phyloP scores from a whole-genome alignment of 2,329 filamentous ascomycete species.

The Monilinia aucupariae region DNA sequence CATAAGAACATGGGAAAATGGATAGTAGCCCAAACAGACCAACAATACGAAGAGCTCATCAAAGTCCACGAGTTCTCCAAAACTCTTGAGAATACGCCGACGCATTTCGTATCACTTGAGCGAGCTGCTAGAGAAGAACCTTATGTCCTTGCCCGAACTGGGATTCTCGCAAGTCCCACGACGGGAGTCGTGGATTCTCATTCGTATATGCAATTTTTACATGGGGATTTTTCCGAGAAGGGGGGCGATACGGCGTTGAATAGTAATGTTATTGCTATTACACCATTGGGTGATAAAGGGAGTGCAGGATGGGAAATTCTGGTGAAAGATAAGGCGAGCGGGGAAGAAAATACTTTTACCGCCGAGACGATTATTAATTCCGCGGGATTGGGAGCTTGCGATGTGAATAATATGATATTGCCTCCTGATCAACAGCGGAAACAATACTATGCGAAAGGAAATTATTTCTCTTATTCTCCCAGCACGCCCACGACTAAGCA shows the following conservation, averaged over 20 bases:
- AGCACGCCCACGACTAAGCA: slow-evolving; percentile 60
- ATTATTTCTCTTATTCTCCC: slow-evolving; percentile 80
- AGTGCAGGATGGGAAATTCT: slow-evolving; percentile 64
- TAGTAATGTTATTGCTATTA: slow-evolving; percentile 57
- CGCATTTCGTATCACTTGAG: slow-evolving; percentile 57
- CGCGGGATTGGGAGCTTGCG: slow-evolving; percentile 73
- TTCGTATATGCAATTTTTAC: slow-evolving; percentile 72
- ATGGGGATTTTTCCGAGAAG: slow-evolving; percentile 68
- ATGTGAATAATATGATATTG: slow-evolving; percentile 76
- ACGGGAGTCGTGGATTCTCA: slow-evolving; percentile 93
- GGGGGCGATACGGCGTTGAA: slow-evolving; percentile 71
- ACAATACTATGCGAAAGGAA: slow-evolving; percentile 86
- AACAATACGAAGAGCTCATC: slow-evolving; percentile 50
- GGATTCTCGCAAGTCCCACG: slow-evolving; percentile 74
- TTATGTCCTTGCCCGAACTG: slow-evolving; percentile 63
- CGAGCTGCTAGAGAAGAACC: slow-evolving; percentile 67
- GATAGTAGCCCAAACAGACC: slow-evolving; percentile 80
- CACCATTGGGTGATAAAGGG: slow-evolving; percentile 39
- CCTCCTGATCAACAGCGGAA: slow-evolving; percentile 49
- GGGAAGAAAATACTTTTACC: slow-evolving; percentile 56
- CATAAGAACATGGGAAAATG: slow-evolving; percentile 81
- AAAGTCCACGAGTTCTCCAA: slow-evolving; percentile 43
- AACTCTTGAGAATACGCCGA: slow-evolving; percentile 54
- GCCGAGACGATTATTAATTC: slow-evolving; percentile 76
- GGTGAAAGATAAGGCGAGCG: slow-evolving; percentile 43